Conservation (phyloP, 2,329 filamentous ascomycete species). For the Colletotrichum scovillei region DNA sequence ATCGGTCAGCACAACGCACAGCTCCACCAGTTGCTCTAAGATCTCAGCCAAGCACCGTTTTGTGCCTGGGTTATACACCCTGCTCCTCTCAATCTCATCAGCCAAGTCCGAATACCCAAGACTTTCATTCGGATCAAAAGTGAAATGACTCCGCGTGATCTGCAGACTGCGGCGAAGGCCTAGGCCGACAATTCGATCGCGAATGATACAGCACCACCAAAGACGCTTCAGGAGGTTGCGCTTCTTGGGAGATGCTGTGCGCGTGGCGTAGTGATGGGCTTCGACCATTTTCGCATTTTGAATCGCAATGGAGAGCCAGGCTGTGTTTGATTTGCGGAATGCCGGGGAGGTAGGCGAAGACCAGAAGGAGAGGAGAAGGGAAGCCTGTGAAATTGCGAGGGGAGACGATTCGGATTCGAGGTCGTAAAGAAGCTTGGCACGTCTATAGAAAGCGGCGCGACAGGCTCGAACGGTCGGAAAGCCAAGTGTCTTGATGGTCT, state of each 20-base stretch:
- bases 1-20: conserved; percentile 59
- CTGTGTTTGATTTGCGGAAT: conserved; percentile 53
- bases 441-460: conserved; percentile 55
- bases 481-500: conserved; percentile 53
- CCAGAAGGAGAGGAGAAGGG: conserved; percentile 57
- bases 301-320: conserved; percentile 62
- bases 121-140: conserved; percentile 50
- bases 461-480: conserved; percentile 56
- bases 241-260: conserved; percentile 48
- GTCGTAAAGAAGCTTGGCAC: conserved; percentile 54
- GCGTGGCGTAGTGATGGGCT: conserved; percentile 53
- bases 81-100: conserved; percentile 56
- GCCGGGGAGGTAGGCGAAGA: conserved; percentile 45
- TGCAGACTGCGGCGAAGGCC: conserved; percentile 63
- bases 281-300: conserved; percentile 60
- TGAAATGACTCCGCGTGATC: conserved; percentile 58
- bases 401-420: conserved; percentile 57
- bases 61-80: conserved; percentile 57
- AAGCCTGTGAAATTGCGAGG: conserved; percentile 52
- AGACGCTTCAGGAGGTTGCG: conserved; percentile 59
- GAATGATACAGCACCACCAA: conserved; percentile 67
- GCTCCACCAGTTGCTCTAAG: conserved; percentile 56
- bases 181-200: conserved; percentile 61
- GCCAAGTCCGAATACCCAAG: conserved; percentile 56
- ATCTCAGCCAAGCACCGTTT: conserved; percentile 58